phyloP scores from a whole-genome alignment of 2,329 filamentous ascomycete species.

The Cladosporium cucumerinum region DNA sequence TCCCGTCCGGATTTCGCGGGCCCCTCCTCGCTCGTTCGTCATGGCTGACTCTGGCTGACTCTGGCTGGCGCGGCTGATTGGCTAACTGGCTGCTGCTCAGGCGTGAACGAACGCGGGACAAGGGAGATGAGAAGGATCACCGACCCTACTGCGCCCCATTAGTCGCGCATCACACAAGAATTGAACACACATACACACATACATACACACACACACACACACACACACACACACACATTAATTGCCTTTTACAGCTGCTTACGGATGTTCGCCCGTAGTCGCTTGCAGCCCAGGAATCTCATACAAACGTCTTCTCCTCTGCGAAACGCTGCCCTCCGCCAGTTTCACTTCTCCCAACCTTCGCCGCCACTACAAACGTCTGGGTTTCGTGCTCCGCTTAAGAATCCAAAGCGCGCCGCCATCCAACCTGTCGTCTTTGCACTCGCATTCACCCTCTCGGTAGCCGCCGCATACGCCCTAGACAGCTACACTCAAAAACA shows the following conservation, averaged over 20 bases:
- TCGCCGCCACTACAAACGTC: slow-evolving; percentile 4
- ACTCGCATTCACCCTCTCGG: slow-evolving; percentile 24
- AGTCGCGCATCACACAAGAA: not conserved
- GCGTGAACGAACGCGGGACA: not conserved
- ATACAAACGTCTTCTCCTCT: not conserved
- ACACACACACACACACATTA: no score
- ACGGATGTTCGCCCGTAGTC: slow-evolving; percentile 10
- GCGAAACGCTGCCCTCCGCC: not conserved
- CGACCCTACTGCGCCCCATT: slow-evolving; percentile 1
- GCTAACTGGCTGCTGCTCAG: not conserved
- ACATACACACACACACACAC: no score
- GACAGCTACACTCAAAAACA: slow-evolving; percentile 19
- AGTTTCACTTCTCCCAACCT: slow-evolving; percentile 4
- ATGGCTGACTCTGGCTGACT: not conserved
- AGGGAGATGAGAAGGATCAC: not conserved
- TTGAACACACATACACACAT: no score
- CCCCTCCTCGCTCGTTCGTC: not conserved
- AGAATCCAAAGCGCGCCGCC: slow-evolving; percentile 15
- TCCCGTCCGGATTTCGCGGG: not conserved
- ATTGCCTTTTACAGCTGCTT: no score
- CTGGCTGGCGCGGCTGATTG: no score
- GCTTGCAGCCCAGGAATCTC: not conserved
- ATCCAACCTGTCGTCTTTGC: slow-evolving; percentile 25
- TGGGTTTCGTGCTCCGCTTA: slow-evolving; percentile 3
- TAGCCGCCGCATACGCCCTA: slow-evolving; percentile 25